Conservation (phyloP, 768 basidiomycete genomes). For the Coprinopsis sp. region DNA sequence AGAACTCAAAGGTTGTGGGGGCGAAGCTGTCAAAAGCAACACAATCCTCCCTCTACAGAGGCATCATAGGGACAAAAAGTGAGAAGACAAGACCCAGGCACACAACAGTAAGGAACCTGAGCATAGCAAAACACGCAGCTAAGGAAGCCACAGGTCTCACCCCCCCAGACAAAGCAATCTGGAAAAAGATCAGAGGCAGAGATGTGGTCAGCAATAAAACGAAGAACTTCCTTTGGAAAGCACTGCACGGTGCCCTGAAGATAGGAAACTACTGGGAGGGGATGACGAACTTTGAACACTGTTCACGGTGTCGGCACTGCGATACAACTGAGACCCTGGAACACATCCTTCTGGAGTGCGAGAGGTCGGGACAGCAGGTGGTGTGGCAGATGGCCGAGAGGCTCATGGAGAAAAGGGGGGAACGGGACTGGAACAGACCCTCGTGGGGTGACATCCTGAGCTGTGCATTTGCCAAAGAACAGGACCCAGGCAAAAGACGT, state of each 20-base stretch:
- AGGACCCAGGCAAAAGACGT: slow-evolving; percentile 5
- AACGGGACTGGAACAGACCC: not conserved
- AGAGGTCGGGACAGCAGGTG: not conserved
- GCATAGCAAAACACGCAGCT: not conserved
- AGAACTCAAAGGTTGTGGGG: not conserved
- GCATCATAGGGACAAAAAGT: not conserved
- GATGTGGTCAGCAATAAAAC: not conserved
- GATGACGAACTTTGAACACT: not conserved
- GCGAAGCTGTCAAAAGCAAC: not conserved
- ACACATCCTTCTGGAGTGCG: not conserved
- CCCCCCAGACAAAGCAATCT: not conserved
- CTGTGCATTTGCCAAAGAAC: not conserved
- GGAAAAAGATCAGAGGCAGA: not conserved
- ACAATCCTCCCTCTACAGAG: not conserved
- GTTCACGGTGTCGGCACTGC: not conserved
- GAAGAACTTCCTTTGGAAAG: not conserved
- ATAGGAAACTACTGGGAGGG: not conserved
- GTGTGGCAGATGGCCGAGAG: not conserved
- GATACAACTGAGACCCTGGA: not conserved
- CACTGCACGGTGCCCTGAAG: not conserved
- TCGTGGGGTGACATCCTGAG: not conserved
- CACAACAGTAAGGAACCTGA: not conserved
- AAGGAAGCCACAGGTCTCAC: not conserved
- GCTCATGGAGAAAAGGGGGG: not conserved
- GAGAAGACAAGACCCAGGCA: not conserved